Evolutionary conservation across 2,329 filamentous ascomycete genomes (phyloP).

Genomic region (Xylariaceae sp.): DNA sequence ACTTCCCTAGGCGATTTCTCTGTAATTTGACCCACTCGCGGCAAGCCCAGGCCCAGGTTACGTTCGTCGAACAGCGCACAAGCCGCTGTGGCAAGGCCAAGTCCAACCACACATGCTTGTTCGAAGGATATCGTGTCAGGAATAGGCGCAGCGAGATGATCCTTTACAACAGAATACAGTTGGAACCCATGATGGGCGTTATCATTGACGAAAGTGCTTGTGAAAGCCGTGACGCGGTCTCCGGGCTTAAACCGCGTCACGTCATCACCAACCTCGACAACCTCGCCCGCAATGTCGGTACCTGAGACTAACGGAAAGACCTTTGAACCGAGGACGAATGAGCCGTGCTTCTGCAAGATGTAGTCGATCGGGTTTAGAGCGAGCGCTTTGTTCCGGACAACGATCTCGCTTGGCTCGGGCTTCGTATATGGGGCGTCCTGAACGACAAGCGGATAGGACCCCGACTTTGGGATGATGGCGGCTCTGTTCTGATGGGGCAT

Average conservation of each 20-base stretch:
- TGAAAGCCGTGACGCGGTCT: conserved; percentile 28
- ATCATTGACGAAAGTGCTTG: too few species aligned
- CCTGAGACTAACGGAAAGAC: conserved; percentile 33
- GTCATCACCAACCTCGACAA: conserved; percentile 27
- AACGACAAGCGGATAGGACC: conserved; percentile 4
- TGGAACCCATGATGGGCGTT: conserved; percentile 31
- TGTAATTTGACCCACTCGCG: conserved; percentile 9
- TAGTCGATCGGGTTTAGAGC: conserved; percentile 6
- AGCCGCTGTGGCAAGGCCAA: conserved; percentile 29
- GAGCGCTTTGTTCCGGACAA: conserved; percentile 7
- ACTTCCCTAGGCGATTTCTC: too few species aligned
- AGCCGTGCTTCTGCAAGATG: conserved; percentile 3
- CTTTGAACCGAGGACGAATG: conserved; percentile 16
- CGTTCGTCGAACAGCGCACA: conserved; percentile 26
- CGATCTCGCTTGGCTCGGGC: conserved; percentile 5
- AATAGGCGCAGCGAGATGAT: conserved; percentile 23
- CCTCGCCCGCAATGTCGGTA: conserved; percentile 30
- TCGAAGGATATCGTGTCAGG: conserved; percentile 27
- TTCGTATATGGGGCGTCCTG: conserved; percentile 6
- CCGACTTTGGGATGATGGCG: conserved; percentile 22
- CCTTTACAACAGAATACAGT: conserved; percentile 24
- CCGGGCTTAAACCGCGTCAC: conserved; percentile 27
- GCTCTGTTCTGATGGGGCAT: too few species aligned
- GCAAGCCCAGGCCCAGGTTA: conserved; percentile 22
- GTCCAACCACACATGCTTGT: conserved; percentile 28